Base-by-base conservation (phyloP, 23 red algal genomes). In the Gracilariopsis chorda region DNA sequence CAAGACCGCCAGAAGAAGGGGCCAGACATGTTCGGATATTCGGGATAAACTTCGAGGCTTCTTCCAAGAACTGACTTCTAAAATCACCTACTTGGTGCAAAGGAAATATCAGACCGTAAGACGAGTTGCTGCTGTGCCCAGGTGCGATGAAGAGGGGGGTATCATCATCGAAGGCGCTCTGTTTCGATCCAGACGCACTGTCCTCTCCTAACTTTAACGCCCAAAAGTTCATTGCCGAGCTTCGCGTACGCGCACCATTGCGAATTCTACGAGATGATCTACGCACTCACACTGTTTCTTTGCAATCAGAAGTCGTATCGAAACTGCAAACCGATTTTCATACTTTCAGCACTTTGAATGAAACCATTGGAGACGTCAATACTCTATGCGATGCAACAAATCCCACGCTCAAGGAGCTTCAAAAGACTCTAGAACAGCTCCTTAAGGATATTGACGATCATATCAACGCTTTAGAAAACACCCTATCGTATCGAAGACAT, bases 261-360 rank as follows among this genome's bases (percentile, higher is more conserved):
- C 74, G 77, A 30, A 57, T 89, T 42, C 27, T 95, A 21, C 93
- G 93, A 28, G 86, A 89, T 56, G 93, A 91, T 68, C 65, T 95
- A 4, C 74, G 79, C 33, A 27, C 73, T 28, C 79, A 84, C 63
- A 42, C 75, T 14, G 56, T 43, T 28, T 29, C 72, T 51, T 32
- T 95, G 4, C 64, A 68, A 59, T 36, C 82, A 27, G 46, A 84
- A 63, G 39, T 95, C 86, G 84, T 95, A 19, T 33, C 40, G 12
- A 55, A 43, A 42, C 36, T 95, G 9, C 84, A 89, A 67, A 58
- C 51, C 35, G 82, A 95, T 33, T 95, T 95, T 64, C 32, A 53
- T 2, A 72, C 80, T 0, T 91, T 95, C 44, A 87, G 78, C 34
- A 51, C 86, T 14, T 68, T 95, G 21, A 86, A 78, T 7, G 41